Base-by-base conservation (phyloP, 1,284 basidiomycete species). In the Cryptococcus jaspeensis region DNA sequence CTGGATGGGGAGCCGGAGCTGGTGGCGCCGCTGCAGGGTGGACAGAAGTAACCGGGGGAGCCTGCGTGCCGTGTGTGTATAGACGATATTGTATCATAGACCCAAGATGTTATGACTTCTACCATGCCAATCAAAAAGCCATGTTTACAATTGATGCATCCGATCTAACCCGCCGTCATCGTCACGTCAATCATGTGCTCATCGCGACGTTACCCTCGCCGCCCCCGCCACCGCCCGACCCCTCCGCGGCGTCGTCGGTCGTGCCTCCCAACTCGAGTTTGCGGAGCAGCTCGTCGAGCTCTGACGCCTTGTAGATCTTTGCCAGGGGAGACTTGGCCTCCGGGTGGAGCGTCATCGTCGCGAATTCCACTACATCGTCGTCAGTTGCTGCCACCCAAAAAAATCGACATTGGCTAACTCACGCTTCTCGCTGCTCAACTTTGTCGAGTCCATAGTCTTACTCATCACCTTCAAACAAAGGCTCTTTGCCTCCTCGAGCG, bases 381-480 rank as follows among this genome's bases (percentile, higher is more conserved):
- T 52, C n/a, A 47, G 28, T 18, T 41, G 5, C 25, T 52, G 46
- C 28, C 46, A 2, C 22, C 13, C 8, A 28, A 32, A 32, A 32
- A 15, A 18, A 12, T 20, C 41, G 15, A 42, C 36, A 28, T 12
- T n/a, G n/a, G 8, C 16, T 16, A 25, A 83, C 90, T 73, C 63
- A 95, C 93, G 80, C 78, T 95, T 96, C 79, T 97, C 93, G 73
- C 90, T 93, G 50, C 92, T 89, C 61, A 99, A 79, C 51, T 91
- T 94, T 32, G 95, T 98, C 63, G 92, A 93, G 75, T 99, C 95
- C 94, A 99, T 97, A 47, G 95, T 98, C 84, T 98, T 99, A 83
- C 92, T 94, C 87, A 99, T 92, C 52, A 93, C 90, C 80, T 88
- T 89, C 66, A 97, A 83, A 49, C 92, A 92, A 40, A 99, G 82